These are phyloP conservation scores for Neonothopanus nambi DNA, from an alignment of 1,284 basidiomycete species.

Conservation along the genomic window DNA sequence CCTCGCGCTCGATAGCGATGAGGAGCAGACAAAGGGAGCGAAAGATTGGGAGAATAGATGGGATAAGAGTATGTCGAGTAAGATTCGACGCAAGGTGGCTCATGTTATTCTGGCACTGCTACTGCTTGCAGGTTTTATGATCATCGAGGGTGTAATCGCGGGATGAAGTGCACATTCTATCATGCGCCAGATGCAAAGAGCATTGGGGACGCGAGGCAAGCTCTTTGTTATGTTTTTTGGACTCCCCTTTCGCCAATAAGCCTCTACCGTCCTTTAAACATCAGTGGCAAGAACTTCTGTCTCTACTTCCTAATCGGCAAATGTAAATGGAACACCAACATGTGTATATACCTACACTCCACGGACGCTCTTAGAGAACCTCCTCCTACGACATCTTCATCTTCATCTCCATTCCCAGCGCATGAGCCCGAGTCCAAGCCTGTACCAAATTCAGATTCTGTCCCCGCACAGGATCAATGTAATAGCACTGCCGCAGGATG, in stretches of 20 bases:
- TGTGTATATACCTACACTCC: conserved; percentile 39
- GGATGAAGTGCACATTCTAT: conserved; percentile 40
- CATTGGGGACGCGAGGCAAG: conserved; percentile 50
- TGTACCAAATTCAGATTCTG: not conserved
- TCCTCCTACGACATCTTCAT: not conserved
- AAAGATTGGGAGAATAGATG: not conserved
- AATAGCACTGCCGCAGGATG: conserved; percentile 21
- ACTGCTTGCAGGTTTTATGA: conserved; percentile 49
- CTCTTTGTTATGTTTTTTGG: not conserved
- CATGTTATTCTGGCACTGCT: conserved; percentile 2
- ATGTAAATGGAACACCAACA: conserved; percentile 33
- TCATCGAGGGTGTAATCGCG: conserved; percentile 43
- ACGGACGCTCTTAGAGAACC: conserved; percentile 24
- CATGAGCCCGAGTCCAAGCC: not conserved
- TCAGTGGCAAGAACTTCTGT: conserved; percentile 44
- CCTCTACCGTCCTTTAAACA: not conserved
- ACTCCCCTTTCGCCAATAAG: not conserved
- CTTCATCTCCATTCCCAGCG: not conserved
- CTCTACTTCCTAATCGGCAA: conserved; percentile 32
- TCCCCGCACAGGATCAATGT: not conserved
- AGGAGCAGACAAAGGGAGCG: conserved; percentile 7
- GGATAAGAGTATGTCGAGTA: conserved; percentile 17
- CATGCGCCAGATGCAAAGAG: conserved; percentile 55
- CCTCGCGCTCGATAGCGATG: conserved; percentile 52
- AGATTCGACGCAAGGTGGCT: conserved; percentile 22